These are phyloP conservation scores for Antitrichia curtipendula DNA, from an alignment of 225 moss, liverwort and hornwort genomes.

Conservation along the genomic window DNA sequence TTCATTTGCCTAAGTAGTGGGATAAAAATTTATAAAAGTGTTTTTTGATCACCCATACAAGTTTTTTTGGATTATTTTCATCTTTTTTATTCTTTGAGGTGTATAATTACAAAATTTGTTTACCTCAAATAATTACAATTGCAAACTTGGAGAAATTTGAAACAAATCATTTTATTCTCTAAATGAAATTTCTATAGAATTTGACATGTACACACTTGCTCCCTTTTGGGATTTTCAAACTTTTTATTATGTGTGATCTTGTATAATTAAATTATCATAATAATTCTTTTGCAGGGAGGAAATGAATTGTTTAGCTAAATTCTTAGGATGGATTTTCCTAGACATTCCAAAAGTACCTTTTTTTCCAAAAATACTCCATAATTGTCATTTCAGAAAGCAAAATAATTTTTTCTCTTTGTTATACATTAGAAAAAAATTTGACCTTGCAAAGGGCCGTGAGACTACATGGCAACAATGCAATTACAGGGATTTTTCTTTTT, in stretches of 20 bases:
- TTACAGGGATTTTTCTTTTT: too few species aligned
- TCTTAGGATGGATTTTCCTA: too few species aligned
- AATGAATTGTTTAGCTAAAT: neutral
- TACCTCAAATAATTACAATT: neutral
- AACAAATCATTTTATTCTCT: neutral
- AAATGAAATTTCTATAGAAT: neutral
- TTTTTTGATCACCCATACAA: neutral
- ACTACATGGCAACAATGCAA: too few species aligned
- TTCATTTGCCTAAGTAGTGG: neutral
- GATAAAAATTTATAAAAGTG: neutral
- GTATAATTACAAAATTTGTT: neutral
- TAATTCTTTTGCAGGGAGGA: neutral
- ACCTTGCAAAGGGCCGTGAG: too few species aligned
- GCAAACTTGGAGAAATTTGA: neutral
- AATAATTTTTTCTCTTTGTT: too few species aligned
- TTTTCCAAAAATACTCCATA: neutral
- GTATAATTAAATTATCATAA: neutral
- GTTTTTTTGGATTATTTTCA: neutral
- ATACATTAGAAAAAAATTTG: too few species aligned
- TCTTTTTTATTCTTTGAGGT: neutral
- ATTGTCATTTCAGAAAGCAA: too few species aligned
- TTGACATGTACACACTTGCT: neutral
- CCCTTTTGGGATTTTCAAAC: neutral
- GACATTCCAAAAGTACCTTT: neutral
- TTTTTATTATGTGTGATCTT: fast-evolving